A percentile compares a stretch with the other conserved stretches of the same genome.
Evolutionary conservation across 345 rosid species (phyloP).

Genomic region (Eucalyptus shirleyi): DNA sequence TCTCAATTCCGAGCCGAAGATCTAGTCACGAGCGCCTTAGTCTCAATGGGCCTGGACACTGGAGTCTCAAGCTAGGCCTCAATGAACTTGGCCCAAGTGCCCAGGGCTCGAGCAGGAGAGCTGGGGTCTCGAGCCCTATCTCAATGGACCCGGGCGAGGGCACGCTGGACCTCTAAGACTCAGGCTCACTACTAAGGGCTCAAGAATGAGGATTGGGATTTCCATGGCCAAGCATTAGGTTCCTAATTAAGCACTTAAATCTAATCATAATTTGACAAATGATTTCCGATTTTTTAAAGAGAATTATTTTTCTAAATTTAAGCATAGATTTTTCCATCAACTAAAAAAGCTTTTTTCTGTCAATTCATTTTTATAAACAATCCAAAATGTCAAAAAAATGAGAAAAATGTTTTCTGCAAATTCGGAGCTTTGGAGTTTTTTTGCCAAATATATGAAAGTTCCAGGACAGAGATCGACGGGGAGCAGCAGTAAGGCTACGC

Average conservation of each 20-base stretch:
- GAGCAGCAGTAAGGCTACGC: neutral
- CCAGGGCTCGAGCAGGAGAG: accelerated
- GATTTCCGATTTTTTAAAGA: accelerated
- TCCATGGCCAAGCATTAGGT: accelerated
- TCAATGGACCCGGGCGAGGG: too few species aligned
- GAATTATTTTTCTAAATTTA: neutral
- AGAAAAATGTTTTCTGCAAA: too few species aligned
- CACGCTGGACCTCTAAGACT: too few species aligned
- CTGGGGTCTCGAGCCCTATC: too few species aligned
- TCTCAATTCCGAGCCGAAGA: neutral
- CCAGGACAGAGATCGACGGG: accelerated
- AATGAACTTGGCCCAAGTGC: too few species aligned
- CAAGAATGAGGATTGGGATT: neutral
- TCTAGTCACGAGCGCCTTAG: neutral
- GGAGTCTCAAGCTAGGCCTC: too few species aligned
- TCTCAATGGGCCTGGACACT: too few species aligned
- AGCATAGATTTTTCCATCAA: neutral
- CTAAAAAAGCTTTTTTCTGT: accelerated
- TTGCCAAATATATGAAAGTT: neutral
- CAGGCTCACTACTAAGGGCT: neutral
- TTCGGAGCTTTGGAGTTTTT: accelerated
- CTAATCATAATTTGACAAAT: too few species aligned
- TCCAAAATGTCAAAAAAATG: neutral
- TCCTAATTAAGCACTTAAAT: accelerated
- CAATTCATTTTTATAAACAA: too few species aligned